A percentile compares a stretch with the other conserved stretches of the same genome.
phyloP scores from a whole-genome alignment of 352 stramenopile genomes.

The Pythium dissotocum region DNA sequence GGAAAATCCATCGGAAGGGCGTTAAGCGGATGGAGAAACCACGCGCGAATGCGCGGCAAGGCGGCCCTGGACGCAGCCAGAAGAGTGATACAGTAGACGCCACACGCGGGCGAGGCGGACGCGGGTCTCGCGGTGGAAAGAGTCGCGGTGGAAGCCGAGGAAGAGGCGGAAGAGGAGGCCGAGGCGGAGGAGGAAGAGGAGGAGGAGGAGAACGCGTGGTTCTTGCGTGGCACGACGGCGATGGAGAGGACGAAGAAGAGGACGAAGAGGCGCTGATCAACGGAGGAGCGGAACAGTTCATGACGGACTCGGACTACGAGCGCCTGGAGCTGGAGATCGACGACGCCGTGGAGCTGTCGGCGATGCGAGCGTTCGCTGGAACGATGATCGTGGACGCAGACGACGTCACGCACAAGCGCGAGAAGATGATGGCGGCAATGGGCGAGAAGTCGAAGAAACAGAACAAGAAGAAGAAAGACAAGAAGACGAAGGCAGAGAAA shows the following conservation, averaged over 20 bases:
- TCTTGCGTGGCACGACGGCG: constrained; percentile 11
- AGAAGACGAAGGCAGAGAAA: constrained; percentile 12
- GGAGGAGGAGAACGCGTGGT: constrained; percentile 3
- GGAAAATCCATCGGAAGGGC: not conserved
- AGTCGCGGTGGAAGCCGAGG: constrained; percentile 20
- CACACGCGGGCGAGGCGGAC: constrained; percentile 1
- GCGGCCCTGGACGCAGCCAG: not conserved
- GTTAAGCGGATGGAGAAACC: not conserved
- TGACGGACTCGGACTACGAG: constrained; percentile 25
- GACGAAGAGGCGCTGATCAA: not conserved
- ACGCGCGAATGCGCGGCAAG: constrained; percentile 3
- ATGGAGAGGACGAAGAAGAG: not conserved
- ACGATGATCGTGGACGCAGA: constrained; percentile 30
- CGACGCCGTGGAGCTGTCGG: constrained; percentile 18
- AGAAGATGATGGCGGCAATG: not conserved
- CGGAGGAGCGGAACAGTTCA: not conserved
- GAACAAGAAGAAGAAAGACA: constrained; percentile 13
- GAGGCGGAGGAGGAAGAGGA: constrained; percentile 8
- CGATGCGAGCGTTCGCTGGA: constrained; percentile 24
- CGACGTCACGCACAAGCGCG: constrained; percentile 22
- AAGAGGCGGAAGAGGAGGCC: constrained; percentile 10
- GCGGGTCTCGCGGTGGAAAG: constrained; percentile 6
- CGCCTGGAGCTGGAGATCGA: constrained; percentile 27
- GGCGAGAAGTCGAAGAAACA: constrained; percentile 2
- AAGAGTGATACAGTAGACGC: constrained; percentile 4